Base-by-base conservation (phyloP, 805 yeast genomes). In the Candida hungchunana region DNA sequence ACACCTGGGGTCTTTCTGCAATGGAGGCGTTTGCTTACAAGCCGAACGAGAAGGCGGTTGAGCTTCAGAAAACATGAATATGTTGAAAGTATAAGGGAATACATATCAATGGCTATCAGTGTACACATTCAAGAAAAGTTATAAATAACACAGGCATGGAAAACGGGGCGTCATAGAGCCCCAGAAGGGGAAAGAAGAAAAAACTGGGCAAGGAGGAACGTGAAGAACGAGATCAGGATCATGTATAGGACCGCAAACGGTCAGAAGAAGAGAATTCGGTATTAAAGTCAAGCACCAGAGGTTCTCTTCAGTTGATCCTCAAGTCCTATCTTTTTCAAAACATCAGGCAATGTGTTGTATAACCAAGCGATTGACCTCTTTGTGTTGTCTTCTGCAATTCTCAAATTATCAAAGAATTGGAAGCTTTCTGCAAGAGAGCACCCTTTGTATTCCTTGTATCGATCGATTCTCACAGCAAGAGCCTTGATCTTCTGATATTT, bases 1-100 rank as follows among this genome's bases (percentile, higher is more conserved):
- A 59, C 6, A 75, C 70, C 48, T 83, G 89, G 89, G 93, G 93
- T 0, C 47, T 78, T 48, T 59, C 57, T 45, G 79, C 79, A 30
- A 72, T 75, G 79, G 60, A 68, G 49, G 64, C 73, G 41, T 71
- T 69, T 40, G 17, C 34, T 6, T 41, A 41, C 26, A 23, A 36
- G 19, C 36, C 41, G 6, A 31, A 34, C 19, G 31, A 36, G 18
- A 20, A 18, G 18, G 44, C 44, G 1, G 16, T 8, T 11, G 34
- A 35, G 16, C 28, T 13, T 17, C 16, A 20, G 17, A n/a, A n/a
- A n/a, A n/a, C n/a, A n/a, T n/a, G n/a, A n/a, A n/a, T n/a, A n/a
- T n/a, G n/a, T n/a, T n/a, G n/a, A n/a, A n/a, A n/a, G n/a, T n/a
- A n/a, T n/a, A n/a, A n/a, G n/a, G n/a, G n/a, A n/a, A n/a, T n/a